Percentiles rank a stretch among this genome's conserved stretches.
Evolutionary conservation across 495 filamentous ascomycete species (phyloP).

Genomic region (Lindgomyces ingoldianus): DNA sequence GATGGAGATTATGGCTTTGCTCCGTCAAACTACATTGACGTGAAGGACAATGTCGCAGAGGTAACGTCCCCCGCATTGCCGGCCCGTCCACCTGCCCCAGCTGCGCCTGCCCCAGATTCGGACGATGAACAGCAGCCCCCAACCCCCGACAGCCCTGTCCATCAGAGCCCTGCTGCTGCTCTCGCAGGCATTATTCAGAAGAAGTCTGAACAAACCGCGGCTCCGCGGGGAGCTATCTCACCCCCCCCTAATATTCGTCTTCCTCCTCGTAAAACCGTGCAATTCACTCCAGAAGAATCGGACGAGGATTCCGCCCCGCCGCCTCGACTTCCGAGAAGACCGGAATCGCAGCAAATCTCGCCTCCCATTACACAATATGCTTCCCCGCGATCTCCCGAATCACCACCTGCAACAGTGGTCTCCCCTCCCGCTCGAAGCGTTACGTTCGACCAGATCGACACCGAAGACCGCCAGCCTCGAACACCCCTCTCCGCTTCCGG

Average conservation of each 20-base stretch:
- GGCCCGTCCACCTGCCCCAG: constrained; percentile 35
- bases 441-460: constrained; percentile 37
- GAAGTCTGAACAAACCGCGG: constrained; percentile 46
- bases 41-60: constrained; percentile 45
- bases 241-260: constrained; percentile 48
- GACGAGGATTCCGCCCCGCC: constrained; percentile 59
- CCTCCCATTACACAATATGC: constrained; percentile 57
- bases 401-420: constrained; percentile 44
- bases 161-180: constrained; percentile 68
- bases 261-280: constrained; percentile 48
- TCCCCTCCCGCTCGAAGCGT: constrained; percentile 58
- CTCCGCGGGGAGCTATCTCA: constrained; percentile 46
- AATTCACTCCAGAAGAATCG: constrained; percentile 62
- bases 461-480: constrained; percentile 30
- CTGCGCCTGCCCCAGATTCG: constrained; percentile 31
- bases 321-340: constrained; percentile 68
- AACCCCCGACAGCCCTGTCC: constrained; percentile 42
- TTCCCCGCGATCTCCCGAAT: constrained; percentile 47
- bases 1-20: constrained; percentile 91
- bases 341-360: constrained; percentile 60
- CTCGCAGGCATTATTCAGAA: constrained; percentile 71
- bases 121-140: constrained; percentile 37
- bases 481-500: constrained; percentile 65
- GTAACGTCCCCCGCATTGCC: constrained; percentile 42
- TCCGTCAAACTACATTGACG: constrained; percentile 95